A percentile compares a stretch with the other conserved stretches of the same genome.
These are phyloP conservation scores for Xylariaceae sp. DNA, from an alignment of 2,329 filamentous ascomycete species.

Conservation along the genomic window DNA sequence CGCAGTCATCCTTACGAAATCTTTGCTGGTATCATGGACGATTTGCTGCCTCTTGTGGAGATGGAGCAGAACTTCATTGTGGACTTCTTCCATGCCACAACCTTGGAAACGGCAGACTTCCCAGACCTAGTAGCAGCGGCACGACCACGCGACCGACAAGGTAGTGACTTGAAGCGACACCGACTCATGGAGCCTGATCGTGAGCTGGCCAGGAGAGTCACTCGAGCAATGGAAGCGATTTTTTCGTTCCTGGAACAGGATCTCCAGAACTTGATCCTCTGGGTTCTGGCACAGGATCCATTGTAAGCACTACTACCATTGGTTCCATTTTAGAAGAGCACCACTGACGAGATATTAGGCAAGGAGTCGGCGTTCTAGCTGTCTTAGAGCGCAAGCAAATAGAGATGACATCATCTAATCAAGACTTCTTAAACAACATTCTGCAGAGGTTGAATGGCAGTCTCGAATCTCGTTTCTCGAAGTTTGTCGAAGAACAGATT, in stretches of 20 bases:
- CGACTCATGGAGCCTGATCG: conserved; percentile 89
- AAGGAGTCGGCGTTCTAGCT: conserved; percentile 87
- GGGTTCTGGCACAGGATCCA: conserved; percentile 80
- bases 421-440: conserved; percentile 84
- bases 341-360: conserved; percentile 55
- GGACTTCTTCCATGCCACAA: conserved; percentile 97
- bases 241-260: conserved; percentile 84
- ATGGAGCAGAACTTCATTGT: conserved; percentile 97
- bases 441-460: conserved; percentile 80
- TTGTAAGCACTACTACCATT: conserved; percentile 65
- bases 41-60: conserved; percentile 81
- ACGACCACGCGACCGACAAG: conserved; percentile 70
- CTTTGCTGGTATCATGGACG: conserved; percentile 80
- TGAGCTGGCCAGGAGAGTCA: conserved; percentile 81
- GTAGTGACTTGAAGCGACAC: conserved; percentile 74
- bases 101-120: conserved; percentile 81
- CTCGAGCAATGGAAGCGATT: conserved; percentile 87
- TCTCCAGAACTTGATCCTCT: conserved; percentile 80
- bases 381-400: conserved; percentile 79
- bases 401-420: conserved; percentile 86
- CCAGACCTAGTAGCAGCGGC: conserved; percentile 75
- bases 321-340: background rate
- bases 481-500: conserved; percentile 94
- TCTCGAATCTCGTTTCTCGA: conserved; percentile 78
- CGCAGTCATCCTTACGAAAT: conserved; percentile 79